Percentiles rank a stretch among this genome's conserved stretches.
phyloP scores from a whole-genome alignment of 495 filamentous ascomycete genomes.

The Trypethelium eluteriae region DNA sequence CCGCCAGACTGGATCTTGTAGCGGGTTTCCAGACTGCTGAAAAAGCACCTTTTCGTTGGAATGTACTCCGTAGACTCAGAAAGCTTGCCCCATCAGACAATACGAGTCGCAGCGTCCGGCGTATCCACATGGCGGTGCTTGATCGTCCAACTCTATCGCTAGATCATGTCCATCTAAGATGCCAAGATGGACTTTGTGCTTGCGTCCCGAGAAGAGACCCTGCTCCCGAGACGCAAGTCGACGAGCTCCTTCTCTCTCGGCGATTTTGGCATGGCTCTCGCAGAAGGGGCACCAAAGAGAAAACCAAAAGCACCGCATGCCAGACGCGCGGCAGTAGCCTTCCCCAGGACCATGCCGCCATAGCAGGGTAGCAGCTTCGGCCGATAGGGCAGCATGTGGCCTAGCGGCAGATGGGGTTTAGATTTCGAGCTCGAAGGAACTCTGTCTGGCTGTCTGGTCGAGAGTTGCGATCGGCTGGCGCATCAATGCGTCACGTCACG shows the following conservation, averaged over 20 bases:
- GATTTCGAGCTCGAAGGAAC: background rate
- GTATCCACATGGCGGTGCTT: background rate
- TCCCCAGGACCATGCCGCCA: background rate
- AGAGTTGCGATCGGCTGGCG: background rate
- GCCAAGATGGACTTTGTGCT: background rate
- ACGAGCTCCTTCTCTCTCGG: background rate
- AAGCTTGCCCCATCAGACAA: background rate
- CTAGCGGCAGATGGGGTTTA: background rate
- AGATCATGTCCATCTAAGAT: constrained; percentile 7
- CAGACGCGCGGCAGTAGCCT: constrained; percentile 8
- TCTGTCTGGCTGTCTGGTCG: background rate
- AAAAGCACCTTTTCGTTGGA: background rate
- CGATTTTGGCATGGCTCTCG: background rate
- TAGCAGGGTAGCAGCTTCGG: background rate
- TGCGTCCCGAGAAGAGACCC: background rate
- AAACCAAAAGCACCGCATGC: background rate
- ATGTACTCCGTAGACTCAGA: background rate
- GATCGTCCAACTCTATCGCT: constrained; percentile 3
- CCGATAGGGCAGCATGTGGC: background rate
- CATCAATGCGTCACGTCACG: background rate
- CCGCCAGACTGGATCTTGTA: background rate
- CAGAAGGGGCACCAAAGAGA: background rate
- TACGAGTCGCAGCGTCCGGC: background rate
- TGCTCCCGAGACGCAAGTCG: constrained; percentile 1
- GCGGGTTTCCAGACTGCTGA: background rate